These are phyloP conservation scores for Ramichloridium luteum DNA, from an alignment of 2,329 filamentous ascomycete species.

Conservation along the genomic window DNA sequence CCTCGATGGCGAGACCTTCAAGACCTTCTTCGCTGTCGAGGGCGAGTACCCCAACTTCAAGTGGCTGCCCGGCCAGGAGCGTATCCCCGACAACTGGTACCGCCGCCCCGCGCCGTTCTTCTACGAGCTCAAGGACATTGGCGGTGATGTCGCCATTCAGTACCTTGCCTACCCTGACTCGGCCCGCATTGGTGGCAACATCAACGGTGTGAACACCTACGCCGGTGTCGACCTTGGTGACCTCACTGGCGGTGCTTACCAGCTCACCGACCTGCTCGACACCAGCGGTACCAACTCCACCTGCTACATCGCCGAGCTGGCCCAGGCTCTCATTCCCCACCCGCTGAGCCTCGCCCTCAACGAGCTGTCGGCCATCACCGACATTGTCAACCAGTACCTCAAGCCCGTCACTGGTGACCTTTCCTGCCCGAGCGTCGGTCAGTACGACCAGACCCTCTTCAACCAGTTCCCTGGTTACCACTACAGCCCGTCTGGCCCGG, in stretches of 20 bases:
- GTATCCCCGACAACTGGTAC: conserved; percentile 21
- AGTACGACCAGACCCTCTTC: conserved; percentile 12
- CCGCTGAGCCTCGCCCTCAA: conserved; percentile 7
- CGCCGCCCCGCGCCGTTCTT: conserved; percentile 6
- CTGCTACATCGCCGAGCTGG: conserved; percentile 10
- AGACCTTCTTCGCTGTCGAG: conserved; percentile 16
- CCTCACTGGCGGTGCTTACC: conserved; percentile 32
- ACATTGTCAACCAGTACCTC: conserved; percentile 13
- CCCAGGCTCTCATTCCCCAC: conserved; percentile 9
- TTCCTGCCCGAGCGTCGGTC: conserved; percentile 12
- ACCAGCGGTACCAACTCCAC: conserved; percentile 3
- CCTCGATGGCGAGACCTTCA: conserved; percentile 14
- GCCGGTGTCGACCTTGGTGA: conserved; percentile 23
- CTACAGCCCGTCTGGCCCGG: conserved; percentile 15
- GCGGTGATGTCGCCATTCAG: conserved; percentile 7
- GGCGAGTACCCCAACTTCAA: conserved; percentile 16
- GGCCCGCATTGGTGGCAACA: conserved; percentile 26
- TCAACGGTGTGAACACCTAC: conserved; percentile 24
- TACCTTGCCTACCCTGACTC: conserved; percentile 16
- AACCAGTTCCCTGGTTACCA: conserved; percentile 16
- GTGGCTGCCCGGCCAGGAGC: conserved; percentile 15
- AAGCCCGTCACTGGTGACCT: conserved; percentile 12
- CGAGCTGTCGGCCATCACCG: conserved; percentile 9
- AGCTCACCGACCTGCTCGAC: conserved; percentile 14
- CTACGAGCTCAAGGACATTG: conserved; percentile 6